phyloP scores from a whole-genome alignment of 2,329 filamentous ascomycete genomes.

The Immersiporthe knoxdaviesiana region DNA sequence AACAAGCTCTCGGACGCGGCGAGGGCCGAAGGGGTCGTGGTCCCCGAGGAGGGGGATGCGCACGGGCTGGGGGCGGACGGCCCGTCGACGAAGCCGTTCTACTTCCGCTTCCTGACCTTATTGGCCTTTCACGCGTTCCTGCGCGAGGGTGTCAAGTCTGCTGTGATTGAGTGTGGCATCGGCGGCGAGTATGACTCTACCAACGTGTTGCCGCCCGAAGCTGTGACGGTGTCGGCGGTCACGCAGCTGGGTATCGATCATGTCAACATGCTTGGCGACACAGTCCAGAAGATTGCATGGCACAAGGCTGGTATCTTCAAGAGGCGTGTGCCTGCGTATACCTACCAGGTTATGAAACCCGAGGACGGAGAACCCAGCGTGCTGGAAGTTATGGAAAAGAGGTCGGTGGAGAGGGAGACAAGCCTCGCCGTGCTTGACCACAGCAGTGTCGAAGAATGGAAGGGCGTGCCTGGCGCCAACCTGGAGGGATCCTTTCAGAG shows the following conservation, averaged over 20 bases:
- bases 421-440: conserved; percentile 49
- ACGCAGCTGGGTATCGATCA: conserved; percentile 87
- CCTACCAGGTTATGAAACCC: conserved; percentile 50
- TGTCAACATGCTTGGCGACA: conserved; percentile 76
- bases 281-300: conserved; percentile 82
- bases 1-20: conserved; percentile 56
- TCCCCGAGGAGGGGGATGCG: conserved; percentile 41
- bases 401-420: conserved; percentile 59
- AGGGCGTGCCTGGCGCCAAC: conserved; percentile 36
- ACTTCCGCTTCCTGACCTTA: conserved; percentile 89
- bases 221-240: conserved; percentile 72
- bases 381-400: conserved; percentile 40
- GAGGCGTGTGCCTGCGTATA: conserved; percentile 63
- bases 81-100: conserved; percentile 76
- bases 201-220: conserved; percentile 70
- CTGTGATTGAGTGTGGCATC: conserved; percentile 90
- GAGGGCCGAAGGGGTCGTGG: conserved; percentile 36
- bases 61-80: conserved; percentile 56
- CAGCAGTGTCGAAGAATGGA: conserved; percentile 48
- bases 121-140: conserved; percentile 86
- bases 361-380: conserved; percentile 30
- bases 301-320: conserved; percentile 92
- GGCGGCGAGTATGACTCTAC: conserved; percentile 93
- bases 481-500: conserved; percentile 60
- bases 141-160: conserved; percentile 72